Percentiles rank a stretch among this genome's conserved stretches.
phyloP scores from a whole-genome alignment of 1,139 yeast genomes.

The Taphrina confusa region DNA sequence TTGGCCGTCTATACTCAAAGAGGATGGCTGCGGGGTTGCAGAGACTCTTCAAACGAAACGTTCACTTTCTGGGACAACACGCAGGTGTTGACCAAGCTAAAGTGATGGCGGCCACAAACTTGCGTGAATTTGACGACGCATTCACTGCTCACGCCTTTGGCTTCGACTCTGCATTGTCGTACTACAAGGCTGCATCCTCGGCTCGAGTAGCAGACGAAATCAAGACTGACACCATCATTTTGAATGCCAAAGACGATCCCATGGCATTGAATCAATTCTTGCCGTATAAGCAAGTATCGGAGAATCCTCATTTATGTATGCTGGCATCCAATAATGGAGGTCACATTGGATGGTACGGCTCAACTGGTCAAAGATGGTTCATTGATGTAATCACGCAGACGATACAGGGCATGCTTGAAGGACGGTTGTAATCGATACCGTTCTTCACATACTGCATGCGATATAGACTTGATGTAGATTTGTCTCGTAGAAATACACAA shows the following conservation, averaged over 20 bases:
- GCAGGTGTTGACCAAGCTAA: constrained; percentile 49
- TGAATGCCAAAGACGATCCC: constrained; percentile 82
- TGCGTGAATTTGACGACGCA: constrained; percentile 66
- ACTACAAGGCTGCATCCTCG: constrained; percentile 72
- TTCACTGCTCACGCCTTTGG: constrained; percentile 78
- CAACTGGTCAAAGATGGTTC: constrained; percentile 72
- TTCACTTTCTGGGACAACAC: constrained; percentile 48
- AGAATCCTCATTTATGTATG: constrained; percentile 69
- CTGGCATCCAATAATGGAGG: constrained; percentile 81
- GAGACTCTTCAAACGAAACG: constrained; percentile 54
- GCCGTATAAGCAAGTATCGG: constrained; percentile 60
- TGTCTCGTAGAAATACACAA: no score
- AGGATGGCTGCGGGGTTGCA: constrained; percentile 66
- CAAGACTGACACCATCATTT: constrained; percentile 65
- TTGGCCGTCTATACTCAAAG: constrained; percentile 69
- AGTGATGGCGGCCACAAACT: constrained; percentile 47
- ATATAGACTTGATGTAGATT: no score
- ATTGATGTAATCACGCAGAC: constrained; percentile 62
- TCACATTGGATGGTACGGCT: constrained; percentile 71
- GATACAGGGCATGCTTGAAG: constrained; percentile 50
- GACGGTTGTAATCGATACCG: neutral
- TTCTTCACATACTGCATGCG: no score
- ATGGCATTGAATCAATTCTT: constrained; percentile 61
- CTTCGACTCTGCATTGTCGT: constrained; percentile 66
- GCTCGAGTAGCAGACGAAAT: constrained; percentile 58